Conservation (phyloP, 768 basidiomycete genomes). For the Lanmaoa pseudosensibilis region DNA sequence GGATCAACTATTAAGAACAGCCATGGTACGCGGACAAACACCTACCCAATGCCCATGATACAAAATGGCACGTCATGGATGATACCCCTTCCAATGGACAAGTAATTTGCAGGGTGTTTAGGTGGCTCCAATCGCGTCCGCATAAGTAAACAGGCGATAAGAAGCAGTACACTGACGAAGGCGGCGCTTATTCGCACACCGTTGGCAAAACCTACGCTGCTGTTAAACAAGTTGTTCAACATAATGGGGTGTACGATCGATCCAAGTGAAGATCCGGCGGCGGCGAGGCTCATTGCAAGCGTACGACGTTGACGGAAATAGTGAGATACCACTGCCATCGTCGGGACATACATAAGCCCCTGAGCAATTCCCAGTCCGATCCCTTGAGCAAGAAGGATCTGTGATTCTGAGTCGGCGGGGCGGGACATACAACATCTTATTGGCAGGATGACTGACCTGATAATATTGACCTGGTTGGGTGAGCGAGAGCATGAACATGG, state of each 20-base stretch:
- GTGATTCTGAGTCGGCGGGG: background rate
- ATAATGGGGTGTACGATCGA: slow-evolving; percentile 26
- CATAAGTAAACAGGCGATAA: slow-evolving; percentile 34
- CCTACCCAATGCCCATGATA: slow-evolving; percentile 24
- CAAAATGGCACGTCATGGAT: slow-evolving; percentile 18
- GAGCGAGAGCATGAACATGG: slow-evolving; percentile 44
- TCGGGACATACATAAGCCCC: too few species aligned
- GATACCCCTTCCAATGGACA: slow-evolving; percentile 14
- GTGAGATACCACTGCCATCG: too few species aligned
- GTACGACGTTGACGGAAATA: too few species aligned
- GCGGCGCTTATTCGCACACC: slow-evolving; percentile 52
- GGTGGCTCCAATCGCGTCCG: slow-evolving; percentile 42
- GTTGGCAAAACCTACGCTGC: slow-evolving; percentile 39
- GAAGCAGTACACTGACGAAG: slow-evolving; percentile 38
- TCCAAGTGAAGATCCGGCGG: slow-evolving; percentile 38
- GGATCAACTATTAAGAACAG: background rate
- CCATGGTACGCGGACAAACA: background rate
- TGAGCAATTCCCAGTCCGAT: slow-evolving; percentile 36
- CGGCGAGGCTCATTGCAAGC: slow-evolving; percentile 40
- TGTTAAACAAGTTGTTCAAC: slow-evolving; percentile 32
- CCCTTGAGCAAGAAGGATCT: slow-evolving; percentile 54
- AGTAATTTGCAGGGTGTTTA: slow-evolving; percentile 13
- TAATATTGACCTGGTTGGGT: slow-evolving; percentile 42
- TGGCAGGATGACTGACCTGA: slow-evolving; percentile 33
- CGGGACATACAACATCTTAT: background rate